A percentile compares a stretch with the other conserved stretches of the same genome.
These are phyloP conservation scores for Cicer yamashitae DNA, from an alignment of 306 rosid species.

Conservation along the genomic window DNA sequence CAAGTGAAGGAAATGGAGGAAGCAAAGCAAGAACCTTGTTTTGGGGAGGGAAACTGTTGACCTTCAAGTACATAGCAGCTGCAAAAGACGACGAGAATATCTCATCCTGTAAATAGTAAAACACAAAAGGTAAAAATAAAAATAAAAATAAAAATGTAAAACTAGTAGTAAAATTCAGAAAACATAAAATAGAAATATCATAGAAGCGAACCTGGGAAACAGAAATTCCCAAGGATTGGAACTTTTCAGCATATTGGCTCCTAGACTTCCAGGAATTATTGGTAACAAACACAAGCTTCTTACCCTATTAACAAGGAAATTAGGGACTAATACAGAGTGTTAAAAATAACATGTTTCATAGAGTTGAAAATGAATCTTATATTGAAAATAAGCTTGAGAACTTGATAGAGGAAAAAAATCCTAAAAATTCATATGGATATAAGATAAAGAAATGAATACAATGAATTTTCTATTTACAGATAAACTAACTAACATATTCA, in stretches of 20 bases:
- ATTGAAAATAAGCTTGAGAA: too few species aligned
- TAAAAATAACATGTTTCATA: too few species aligned
- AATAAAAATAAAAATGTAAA: background rate
- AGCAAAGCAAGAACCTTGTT: slow-evolving; percentile 66
- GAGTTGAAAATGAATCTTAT: too few species aligned
- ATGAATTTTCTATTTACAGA: too few species aligned
- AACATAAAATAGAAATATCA: background rate
- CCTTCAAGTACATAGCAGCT: slow-evolving; percentile 91
- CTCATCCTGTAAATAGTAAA: slow-evolving; percentile 65
- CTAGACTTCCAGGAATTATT: slow-evolving; percentile 84
- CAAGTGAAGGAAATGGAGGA: background rate
- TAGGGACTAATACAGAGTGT: background rate
- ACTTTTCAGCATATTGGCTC: slow-evolving; percentile 67
- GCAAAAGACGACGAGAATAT: slow-evolving; percentile 94
- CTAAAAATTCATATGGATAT: too few species aligned
- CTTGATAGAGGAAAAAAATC: too few species aligned
- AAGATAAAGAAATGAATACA: too few species aligned
- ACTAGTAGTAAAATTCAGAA: background rate
- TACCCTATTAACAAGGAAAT: slow-evolving; percentile 55
- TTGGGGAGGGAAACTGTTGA: slow-evolving; percentile 67
- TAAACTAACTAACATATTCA: too few species aligned
- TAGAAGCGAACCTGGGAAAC: slow-evolving; percentile 46
- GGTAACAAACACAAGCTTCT: slow-evolving; percentile 86
- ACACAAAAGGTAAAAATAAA: background rate
- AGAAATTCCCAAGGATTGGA: slow-evolving; percentile 79